These are phyloP conservation scores for Blepharisma japonicum DNA, from an alignment of 73 alveolate genomes.

Conservation along the genomic window DNA sequence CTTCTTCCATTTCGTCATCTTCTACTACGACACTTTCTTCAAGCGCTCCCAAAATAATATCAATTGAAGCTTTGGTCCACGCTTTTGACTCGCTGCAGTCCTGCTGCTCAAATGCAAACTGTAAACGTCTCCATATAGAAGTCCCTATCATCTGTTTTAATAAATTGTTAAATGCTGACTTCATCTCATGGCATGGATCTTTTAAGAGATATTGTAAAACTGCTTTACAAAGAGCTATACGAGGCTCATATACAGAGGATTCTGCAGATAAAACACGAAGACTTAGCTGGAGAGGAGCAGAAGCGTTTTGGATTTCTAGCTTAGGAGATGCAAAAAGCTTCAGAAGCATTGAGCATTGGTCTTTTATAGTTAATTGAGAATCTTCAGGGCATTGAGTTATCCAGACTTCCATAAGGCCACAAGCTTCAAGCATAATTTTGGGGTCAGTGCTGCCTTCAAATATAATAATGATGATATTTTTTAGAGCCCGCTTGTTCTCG, in stretches of 20 bases:
- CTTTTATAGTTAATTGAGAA: background rate
- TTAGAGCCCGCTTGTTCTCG: background rate
- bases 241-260: background rate
- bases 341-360: slow-evolving; percentile 25
- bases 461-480: background rate
- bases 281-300: background rate
- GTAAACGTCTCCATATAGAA: slow-evolving; percentile 13
- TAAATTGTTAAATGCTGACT: background rate
- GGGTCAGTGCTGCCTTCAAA: background rate
- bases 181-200: slow-evolving; percentile 7
- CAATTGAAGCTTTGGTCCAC: background rate
- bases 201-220: slow-evolving; percentile 5
- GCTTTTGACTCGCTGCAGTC: background rate
- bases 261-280: background rate
- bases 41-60: background rate
- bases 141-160: slow-evolving; percentile 3
- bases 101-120: background rate
- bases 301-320: slow-evolving; percentile 7
- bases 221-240: slow-evolving; percentile 21
- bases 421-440: slow-evolving; percentile 9
- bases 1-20: slow-evolving; percentile 24
- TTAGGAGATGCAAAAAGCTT: background rate
- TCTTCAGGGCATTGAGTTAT: background rate
- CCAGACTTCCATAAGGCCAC: slow-evolving; percentile 16
- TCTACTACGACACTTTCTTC: slow-evolving; percentile 20